These are phyloP conservation scores for Dalbergia cultrata DNA, from an alignment of 306 rosid genomes.

Conservation along the genomic window DNA sequence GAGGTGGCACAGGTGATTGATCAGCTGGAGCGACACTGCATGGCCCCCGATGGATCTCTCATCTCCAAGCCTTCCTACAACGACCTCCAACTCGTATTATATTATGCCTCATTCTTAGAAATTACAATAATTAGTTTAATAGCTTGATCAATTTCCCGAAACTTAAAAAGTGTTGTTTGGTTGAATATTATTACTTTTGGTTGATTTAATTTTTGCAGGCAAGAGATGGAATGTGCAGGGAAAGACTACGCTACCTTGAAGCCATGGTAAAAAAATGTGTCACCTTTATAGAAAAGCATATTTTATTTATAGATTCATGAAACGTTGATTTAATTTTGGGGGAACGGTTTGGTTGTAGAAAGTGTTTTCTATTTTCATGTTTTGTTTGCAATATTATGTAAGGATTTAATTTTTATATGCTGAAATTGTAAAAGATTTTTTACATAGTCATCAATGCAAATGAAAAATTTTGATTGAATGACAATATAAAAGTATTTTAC, in stretches of 20 bases:
- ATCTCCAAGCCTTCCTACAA: conserved; percentile 61
- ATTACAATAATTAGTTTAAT: no score
- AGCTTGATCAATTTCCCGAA: background rate
- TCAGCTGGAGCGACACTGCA: conserved; percentile 74
- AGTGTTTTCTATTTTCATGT: no score
- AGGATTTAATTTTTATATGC: no score
- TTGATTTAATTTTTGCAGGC: conserved; percentile 55
- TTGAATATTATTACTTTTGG: no score
- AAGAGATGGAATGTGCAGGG: conserved; percentile 74
- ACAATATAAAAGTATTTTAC: no score
- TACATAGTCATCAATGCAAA: no score
- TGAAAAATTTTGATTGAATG: no score
- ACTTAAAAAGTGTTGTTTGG: background rate
- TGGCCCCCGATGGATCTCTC: background rate
- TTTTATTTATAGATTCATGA: no score
- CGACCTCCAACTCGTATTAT: conserved; percentile 60
- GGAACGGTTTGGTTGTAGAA: background rate
- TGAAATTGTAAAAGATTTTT: no score
- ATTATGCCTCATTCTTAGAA: no score
- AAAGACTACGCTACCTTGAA: conserved; percentile 59
- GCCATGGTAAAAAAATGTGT: background rate
- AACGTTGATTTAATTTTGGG: background rate
- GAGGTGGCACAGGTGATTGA: conserved; percentile 47
- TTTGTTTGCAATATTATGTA: no score
- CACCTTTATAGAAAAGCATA: no score